Evolutionary conservation across 2,329 filamentous ascomycete species (phyloP).

Genomic region (Fusarium sp.): DNA sequence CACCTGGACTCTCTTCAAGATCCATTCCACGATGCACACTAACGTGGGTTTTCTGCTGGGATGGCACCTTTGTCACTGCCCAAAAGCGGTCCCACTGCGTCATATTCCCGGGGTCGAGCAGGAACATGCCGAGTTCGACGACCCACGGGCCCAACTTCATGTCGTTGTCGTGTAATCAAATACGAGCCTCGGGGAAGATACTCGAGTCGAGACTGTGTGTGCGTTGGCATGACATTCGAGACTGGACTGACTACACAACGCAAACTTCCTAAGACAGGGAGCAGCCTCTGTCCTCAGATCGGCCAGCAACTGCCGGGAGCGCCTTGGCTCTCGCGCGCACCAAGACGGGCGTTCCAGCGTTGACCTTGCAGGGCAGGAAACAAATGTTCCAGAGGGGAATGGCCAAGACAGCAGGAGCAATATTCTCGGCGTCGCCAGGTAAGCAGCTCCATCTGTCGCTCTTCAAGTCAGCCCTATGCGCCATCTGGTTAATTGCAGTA

Average conservation of each 20-base stretch:
- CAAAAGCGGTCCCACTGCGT: constrained; percentile 9
- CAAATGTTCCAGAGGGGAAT: background rate
- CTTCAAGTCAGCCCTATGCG: constrained; percentile 9
- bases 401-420: background rate
- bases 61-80: background rate
- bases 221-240: background rate
- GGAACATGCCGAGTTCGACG: background rate
- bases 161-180: constrained; percentile 7
- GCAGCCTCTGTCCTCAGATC: background rate
- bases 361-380: background rate
- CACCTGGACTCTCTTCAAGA: background rate
- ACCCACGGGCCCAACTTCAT: background rate
- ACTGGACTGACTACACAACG: background rate
- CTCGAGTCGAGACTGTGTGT: background rate
- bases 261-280: background rate
- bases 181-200: background rate
- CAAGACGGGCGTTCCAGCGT: background rate
- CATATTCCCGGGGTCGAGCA: constrained; percentile 3
- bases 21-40: background rate
- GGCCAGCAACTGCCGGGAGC: background rate
- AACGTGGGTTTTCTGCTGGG: background rate
- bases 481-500: background rate
- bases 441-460: background rate
- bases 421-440: constrained; percentile 5
- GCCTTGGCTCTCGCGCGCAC: background rate